These are phyloP conservation scores for Moringa oleifera DNA, from an alignment of 345 rosid species.

Conservation along the genomic window DNA sequence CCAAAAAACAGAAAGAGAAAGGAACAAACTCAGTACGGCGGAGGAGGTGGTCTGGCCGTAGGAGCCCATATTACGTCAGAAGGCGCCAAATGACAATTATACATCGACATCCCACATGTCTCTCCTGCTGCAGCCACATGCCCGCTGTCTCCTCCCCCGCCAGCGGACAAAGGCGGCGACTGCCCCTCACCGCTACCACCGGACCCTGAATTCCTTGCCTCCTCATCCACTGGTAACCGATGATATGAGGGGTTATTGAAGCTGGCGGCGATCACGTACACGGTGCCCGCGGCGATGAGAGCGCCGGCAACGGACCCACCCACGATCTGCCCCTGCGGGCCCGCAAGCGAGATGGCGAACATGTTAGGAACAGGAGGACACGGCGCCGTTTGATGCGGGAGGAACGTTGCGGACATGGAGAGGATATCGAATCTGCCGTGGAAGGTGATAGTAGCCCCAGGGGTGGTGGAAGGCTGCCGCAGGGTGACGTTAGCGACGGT, in stretches of 20 bases:
- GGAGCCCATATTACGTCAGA: constrained; percentile 81
- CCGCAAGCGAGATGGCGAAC: constrained; percentile 73
- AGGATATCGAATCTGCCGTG: constrained; percentile 86
- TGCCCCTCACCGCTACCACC: constrained; percentile 45
- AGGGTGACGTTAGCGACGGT: constrained; percentile 79
- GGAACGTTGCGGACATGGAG: constrained; percentile 76
- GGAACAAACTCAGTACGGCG: constrained; percentile 34
- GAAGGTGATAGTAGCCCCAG: constrained; percentile 73
- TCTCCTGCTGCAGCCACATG: constrained; percentile 45
- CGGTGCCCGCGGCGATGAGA: constrained; percentile 60
- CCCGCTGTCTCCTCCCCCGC: constrained; percentile 47
- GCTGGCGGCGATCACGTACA: constrained; percentile 71
- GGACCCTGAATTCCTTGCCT: constrained; percentile 34
- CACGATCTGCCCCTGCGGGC: constrained; percentile 91
- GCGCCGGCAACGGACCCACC: constrained; percentile 83
- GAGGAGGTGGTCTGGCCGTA: constrained; percentile 48
- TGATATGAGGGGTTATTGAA: constrained; percentile 70
- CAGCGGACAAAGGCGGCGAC: constrained; percentile 47
- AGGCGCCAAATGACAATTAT: constrained; percentile 49
- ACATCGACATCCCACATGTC: constrained; percentile 59
- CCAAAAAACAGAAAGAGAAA: not conserved
- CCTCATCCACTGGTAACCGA: constrained; percentile 47
- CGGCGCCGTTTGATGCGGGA: constrained; percentile 45
- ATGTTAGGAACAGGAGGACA: constrained; percentile 40
- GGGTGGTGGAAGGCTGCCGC: constrained; percentile 76